phyloP scores from a whole-genome alignment of 164 flowering plant species.

The Buxus sempervirens region DNA sequence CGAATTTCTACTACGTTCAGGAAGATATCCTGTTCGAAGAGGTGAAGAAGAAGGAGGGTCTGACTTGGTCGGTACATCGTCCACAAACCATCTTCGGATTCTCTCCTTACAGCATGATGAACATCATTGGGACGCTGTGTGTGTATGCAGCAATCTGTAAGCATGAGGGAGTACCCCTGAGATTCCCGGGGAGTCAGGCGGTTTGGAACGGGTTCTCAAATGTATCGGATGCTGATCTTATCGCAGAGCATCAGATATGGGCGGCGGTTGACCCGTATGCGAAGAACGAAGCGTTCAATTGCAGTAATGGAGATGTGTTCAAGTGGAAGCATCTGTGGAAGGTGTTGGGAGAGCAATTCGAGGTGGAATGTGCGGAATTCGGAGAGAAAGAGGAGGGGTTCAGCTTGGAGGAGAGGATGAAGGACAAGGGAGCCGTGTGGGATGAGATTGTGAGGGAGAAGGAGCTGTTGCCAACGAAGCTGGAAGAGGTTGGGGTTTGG shows the following conservation, averaged over 20 bases:
- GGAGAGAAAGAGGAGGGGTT: conserved; percentile 33
- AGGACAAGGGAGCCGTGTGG: conserved; percentile 61
- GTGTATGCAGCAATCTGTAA: conserved; percentile 76
- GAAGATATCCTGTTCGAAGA: conserved; percentile 67
- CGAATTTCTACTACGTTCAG: conserved; percentile 59
- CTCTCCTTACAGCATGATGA: conserved; percentile 73
- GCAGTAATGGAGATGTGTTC: conserved; percentile 74
- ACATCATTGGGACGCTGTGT: conserved; percentile 55
- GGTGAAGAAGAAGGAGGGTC: conserved; percentile 39
- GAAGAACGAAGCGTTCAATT: conserved; percentile 73
- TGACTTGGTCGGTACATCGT: conserved; percentile 72
- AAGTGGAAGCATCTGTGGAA: conserved; percentile 87
- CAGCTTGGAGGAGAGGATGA: conserved; percentile 58
- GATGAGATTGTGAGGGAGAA: conserved; percentile 72
- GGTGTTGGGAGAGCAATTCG: conserved; percentile 70
- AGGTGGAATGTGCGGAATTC: conserved; percentile 40
- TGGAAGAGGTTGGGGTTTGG: conserved; percentile 64
- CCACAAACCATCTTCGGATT: conserved; percentile 64
- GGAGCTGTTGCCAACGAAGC: conserved; percentile 38
- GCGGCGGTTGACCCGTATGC: conserved; percentile 75
- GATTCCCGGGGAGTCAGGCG: conserved; percentile 53
- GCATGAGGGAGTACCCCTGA: conserved; percentile 50
- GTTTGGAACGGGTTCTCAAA: conserved; percentile 56
- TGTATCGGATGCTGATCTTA: conserved; percentile 72
- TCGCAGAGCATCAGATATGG: conserved; percentile 92